Evolutionary conservation across 2,329 filamentous ascomycete genomes (phyloP).

Genomic region (Talaromyces sp.): DNA sequence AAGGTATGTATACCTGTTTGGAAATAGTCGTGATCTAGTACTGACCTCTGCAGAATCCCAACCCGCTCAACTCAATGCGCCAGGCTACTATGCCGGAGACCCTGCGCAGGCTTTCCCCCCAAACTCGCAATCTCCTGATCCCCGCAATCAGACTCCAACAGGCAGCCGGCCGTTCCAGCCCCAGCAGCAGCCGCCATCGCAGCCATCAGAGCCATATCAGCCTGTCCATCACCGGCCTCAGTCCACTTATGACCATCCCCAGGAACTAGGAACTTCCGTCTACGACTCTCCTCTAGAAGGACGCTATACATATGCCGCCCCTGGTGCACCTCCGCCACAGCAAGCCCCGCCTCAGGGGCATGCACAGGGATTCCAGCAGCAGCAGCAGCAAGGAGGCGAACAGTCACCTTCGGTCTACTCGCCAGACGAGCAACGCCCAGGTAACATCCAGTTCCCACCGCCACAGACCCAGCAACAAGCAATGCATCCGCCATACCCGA

Average conservation of each 20-base stretch:
- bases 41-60: conserved; percentile 23
- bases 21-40: not conserved
- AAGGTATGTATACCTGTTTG: conserved; percentile 24
- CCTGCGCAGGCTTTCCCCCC: conserved; percentile 38
- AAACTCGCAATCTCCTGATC: conserved; percentile 37
- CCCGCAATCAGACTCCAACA: conserved; percentile 30
- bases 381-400: conserved; percentile 20
- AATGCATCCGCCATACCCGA: conserved; percentile 29
- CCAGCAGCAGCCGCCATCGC: conserved; percentile 16
- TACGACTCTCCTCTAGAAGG: conserved; percentile 67
- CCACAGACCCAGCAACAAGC: conserved; percentile 17
- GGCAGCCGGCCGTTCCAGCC: conserved; percentile 34
- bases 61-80: conserved; percentile 33
- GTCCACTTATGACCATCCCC: conserved; percentile 65
- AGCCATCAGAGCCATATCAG: conserved; percentile 38
- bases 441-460: conserved; percentile 15
- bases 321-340: conserved; percentile 14
- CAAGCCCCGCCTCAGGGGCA: conserved; percentile 16
- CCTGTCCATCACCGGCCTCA: conserved; percentile 52
- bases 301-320: conserved; percentile 29
- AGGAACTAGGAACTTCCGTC: conserved; percentile 71
- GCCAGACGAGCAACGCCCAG: conserved; percentile 25
- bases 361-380: conserved; percentile 7
- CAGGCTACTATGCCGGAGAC: conserved; percentile 63
- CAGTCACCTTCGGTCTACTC: conserved; percentile 37